These are phyloP conservation scores for Basipetospora chlamydospora DNA, from an alignment of 2,329 filamentous ascomycete genomes.

Conservation along the genomic window DNA sequence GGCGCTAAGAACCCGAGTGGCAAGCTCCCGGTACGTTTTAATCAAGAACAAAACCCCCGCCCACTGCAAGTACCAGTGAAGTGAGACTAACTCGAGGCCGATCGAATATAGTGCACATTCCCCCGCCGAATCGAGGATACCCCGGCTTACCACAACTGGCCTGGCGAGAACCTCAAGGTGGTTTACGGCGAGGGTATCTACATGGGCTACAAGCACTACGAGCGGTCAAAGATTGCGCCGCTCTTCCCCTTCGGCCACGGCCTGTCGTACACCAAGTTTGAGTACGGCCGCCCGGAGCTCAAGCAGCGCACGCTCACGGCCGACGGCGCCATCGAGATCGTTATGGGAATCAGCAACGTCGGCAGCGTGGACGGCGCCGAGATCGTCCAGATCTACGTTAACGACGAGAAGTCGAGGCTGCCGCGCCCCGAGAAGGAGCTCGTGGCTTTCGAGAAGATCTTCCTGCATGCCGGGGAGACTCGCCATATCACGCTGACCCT, in stretches of 20 bases:
- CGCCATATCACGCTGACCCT: constrained; percentile 30
- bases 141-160: constrained; percentile 59
- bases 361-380: constrained; percentile 43
- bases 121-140: constrained; percentile 49
- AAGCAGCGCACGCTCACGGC: constrained; percentile 24
- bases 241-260: constrained; percentile 63
- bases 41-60: too few species aligned
- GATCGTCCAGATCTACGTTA: constrained; percentile 54
- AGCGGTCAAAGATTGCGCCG: constrained; percentile 41
- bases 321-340: constrained; percentile 26
- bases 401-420: constrained; percentile 47
- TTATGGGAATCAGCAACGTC: constrained; percentile 37
- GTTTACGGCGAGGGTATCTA: constrained; percentile 60
- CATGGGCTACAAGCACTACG: constrained; percentile 61
- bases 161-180: constrained; percentile 52
- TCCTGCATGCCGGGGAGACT: constrained; percentile 40
- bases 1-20: constrained; percentile 50
- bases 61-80: too few species aligned
- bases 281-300: constrained; percentile 43
- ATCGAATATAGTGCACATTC: constrained; percentile 39
- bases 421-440: constrained; percentile 56
- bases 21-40: constrained; percentile 44
- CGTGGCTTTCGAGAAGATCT: constrained; percentile 53
- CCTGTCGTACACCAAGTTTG: constrained; percentile 57
- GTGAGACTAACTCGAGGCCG: too few species aligned